Evolutionary conservation across 805 yeast species (phyloP).

Genomic region (Blastobotrys mokoenaii): DNA sequence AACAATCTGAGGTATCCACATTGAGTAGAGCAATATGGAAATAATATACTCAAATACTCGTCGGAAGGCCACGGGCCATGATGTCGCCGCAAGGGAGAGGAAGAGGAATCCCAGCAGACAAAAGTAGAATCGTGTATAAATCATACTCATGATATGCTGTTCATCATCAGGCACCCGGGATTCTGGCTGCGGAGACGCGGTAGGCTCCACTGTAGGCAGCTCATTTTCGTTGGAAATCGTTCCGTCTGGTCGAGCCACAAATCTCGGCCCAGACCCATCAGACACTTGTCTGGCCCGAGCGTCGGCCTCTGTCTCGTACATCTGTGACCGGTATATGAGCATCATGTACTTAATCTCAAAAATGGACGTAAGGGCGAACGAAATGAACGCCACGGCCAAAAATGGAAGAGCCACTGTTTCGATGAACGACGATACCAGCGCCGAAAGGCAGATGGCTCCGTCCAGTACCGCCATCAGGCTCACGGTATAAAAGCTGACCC

Average conservation of each 20-base stretch:
- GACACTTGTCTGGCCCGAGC: slow-evolving; percentile 44
- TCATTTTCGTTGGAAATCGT: slow-evolving; percentile 6
- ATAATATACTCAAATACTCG: slow-evolving; percentile 48
- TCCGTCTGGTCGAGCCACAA: slow-evolving; percentile 21
- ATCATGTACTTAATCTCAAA: slow-evolving; percentile 72
- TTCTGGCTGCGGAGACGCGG: slow-evolving; percentile 15
- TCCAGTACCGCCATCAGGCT: slow-evolving; percentile 59
- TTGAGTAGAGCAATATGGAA: slow-evolving; percentile 50
- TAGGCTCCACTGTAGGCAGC: slow-evolving; percentile 15
- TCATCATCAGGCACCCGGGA: slow-evolving; percentile 38
- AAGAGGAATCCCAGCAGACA: slow-evolving; percentile 47
- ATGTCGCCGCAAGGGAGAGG: slow-evolving; percentile 43
- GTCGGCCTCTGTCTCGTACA: slow-evolving; percentile 25
- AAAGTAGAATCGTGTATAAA: slow-evolving; percentile 51
- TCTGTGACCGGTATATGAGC: slow-evolving; percentile 58
- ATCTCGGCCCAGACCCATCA: slow-evolving; percentile 13
- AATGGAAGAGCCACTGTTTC: slow-evolving; percentile 56
- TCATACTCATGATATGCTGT: slow-evolving; percentile 45
- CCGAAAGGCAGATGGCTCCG: slow-evolving; percentile 56
- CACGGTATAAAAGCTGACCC: slow-evolving; percentile 57
- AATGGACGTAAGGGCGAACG: slow-evolving; percentile 60
- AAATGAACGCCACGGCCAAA: slow-evolving; percentile 59
- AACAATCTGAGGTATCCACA: slow-evolving; percentile 84
- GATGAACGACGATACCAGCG: slow-evolving; percentile 48
- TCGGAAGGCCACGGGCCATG: slow-evolving; percentile 58